Conservation (phyloP, 495 filamentous ascomycete species). For the Podospora didyma region DNA sequence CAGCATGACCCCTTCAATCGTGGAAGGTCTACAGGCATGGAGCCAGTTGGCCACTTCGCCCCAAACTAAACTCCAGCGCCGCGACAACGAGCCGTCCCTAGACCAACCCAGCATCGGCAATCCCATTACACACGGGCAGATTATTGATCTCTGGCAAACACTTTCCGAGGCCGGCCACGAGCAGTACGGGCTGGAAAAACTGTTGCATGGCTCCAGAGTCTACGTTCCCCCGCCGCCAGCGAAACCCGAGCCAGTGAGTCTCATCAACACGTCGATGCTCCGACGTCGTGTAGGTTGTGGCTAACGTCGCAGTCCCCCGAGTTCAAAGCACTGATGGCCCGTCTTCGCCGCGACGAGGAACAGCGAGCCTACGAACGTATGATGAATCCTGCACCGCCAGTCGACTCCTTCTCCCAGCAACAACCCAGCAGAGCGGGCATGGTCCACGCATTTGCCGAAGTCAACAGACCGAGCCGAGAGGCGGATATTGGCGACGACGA, state of each 20-base stretch:
- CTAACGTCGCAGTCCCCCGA: conserved; percentile 61
- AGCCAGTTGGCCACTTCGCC: conserved; percentile 15
- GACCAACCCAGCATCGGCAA: conserved; percentile 50
- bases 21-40: conserved; percentile 53
- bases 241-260: conserved; percentile 72
- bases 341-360: conserved; percentile 77
- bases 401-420: conserved; percentile 55
- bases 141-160: conserved; percentile 63
- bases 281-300: no score
- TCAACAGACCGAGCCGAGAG: conserved; percentile 32
- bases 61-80: conserved; percentile 6
- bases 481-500: conserved; percentile 49
- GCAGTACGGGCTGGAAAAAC: conserved; percentile 50
- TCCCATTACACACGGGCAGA: conserved; percentile 75
- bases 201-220: conserved; percentile 68
- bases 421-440: conserved; percentile 48
- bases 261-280: no score
- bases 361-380: conserved; percentile 74
- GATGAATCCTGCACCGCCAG: conserved; percentile 52
- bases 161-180: conserved; percentile 35
- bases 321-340: conserved; percentile 85
- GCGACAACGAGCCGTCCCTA: conserved; percentile 37
- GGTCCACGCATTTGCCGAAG: conserved; percentile 47
- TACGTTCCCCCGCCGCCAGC: conserved; percentile 73
- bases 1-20: conserved; percentile 65